Base-by-base conservation (phyloP, 1,139 yeast species). In the Meyerozyma athensensis region DNA sequence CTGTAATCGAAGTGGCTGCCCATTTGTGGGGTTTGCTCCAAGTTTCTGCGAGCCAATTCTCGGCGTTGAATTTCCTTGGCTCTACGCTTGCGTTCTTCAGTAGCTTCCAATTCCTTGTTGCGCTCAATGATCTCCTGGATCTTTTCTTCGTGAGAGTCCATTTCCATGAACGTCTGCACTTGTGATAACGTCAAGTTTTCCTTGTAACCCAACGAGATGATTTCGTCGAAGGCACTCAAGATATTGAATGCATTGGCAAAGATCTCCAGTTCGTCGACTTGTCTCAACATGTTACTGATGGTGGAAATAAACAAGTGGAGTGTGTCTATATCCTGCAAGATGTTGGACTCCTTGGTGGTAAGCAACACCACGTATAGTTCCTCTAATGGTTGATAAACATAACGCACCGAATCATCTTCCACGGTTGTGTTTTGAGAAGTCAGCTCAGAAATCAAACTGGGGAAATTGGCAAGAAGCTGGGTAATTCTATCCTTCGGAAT, bases 91-190 rank as follows among this genome's bases (percentile, higher is more conserved):
- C 97, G 83, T 63, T 92, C 97, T 63, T 92, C 98, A 37, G 89
- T 83, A 33, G 98, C 98, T 63, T 92, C 98, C 56, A 87, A 72
- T 65, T 92, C 98, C 66, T 92, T 94, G 66, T 92, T 92, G 59
- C 95, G 81, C 63, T 92, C 97, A 53, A 94, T 92, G 57, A 92
- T 90, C 60, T 94, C 97, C 68, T 92, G 97, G 54, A 94, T 90
- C 70, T 87, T 90, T 65, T 94, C 99, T 64, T 94, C 98, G 57
- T 92, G 97, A 30, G 96, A 85, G 63, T 94, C 97, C 98, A 94
- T 92, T 58, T 89, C 94, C 64, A 94, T 72, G 65, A 86, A 92
- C 12, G 95, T 86, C 59, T 79, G 81, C 46, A 94, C 87, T 67
- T 92, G 98, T 40, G 81, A 64, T 48, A 85, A 60, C 1, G 94